Base-by-base conservation (phyloP, 164 flowering plant genomes). In the grape (Vitis vinifera) region DNA sequence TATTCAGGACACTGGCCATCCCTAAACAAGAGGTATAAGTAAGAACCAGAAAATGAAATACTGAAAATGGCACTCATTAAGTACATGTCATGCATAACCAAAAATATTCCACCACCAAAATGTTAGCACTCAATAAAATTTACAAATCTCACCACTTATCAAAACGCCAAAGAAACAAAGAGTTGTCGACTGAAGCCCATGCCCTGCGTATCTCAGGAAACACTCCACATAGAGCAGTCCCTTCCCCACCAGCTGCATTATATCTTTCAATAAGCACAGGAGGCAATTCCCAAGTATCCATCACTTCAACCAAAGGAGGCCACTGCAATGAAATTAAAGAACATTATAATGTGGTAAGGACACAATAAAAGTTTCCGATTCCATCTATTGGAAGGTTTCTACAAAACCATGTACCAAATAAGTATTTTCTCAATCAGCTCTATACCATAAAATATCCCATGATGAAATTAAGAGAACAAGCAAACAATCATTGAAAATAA, bases 171-270 rank as follows among this genome's bases (percentile, higher is more conserved):
- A 96, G 89, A 84, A 91, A 96, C 71, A 96, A 77, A 29, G 95
- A 88, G 71, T 90, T 92, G 76, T 96, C 99, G 2, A 96, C 98
- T 1, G 99, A 88, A 60, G 98, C 99, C 99, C 99, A 96, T 52
- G 98, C 99, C 76, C 99, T 81, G 16, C 93, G 89, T 73, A 96
- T 93, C 76, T 96, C 98, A 4, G 99, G 95, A 84, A 96, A 96
- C 73, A 96, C 86, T 66, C 99, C 99, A 85, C 99, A 96, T 59
- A 96, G 77, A 37, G 99, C 97, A 48, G 91, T 91, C 64, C 98
- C 99, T 73, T 96, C 99, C 13, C 99, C 98, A 76, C 98, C 97
- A 67, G 97, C 91, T 49, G 91, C 91, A 86, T 90, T 92, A 62
- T 96, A 96, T 79, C 97, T 89, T 76, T 96, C 97, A 73, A 91